Evolutionary conservation across 2,329 filamentous ascomycete species (phyloP), one percentile per base, ranked within the genome.

Genomic region (Coniochaeta ligniaria): DNA sequence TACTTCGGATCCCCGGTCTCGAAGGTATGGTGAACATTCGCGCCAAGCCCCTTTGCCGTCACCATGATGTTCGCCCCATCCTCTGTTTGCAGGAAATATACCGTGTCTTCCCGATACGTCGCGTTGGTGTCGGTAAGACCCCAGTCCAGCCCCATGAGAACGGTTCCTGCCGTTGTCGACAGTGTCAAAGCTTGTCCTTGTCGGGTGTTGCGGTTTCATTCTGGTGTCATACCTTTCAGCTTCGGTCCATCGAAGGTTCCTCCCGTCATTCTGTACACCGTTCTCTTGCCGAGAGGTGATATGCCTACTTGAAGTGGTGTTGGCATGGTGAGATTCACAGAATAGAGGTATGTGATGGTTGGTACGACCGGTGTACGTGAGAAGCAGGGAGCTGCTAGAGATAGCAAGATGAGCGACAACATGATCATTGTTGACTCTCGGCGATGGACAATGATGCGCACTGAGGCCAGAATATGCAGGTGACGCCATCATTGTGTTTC

Each of bases 1-100:
- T 57, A 57, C 33, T 14, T 41, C 22, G 11, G 7, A 22, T 41
- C 38, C n/a, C 55, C 55, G 6, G 55, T 57, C 33, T 57, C 55
- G 33, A 57, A 38, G 20, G 33, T 36, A 26, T 36, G 28, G 31
- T 57, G 55, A 6, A 57, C 55, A 20, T 57, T 57, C 33, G 14
- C 1, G 16, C 28, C 55, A n/a, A 36, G 33, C 12, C 55, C 55
- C 16, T 35, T 57, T 14, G 28, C 55, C 33, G 33, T 31, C 8
- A 57, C 55, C 55, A 35, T 38, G 55, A 57, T 41, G 33, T 36
- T 26, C 31, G 55, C 55, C 38, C 55, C 55, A 20, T 57, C 55
- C 16, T 38, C 33, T n/a, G 55, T 57, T 9, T 57, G 12, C 28
- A 57, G 55, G 55, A 38, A 35, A n/a, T 38, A 38, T 16, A 57